These are phyloP conservation scores for Endotrypanum monterogeii DNA, from an alignment of 208 protist species.

Conservation along the genomic window DNA sequence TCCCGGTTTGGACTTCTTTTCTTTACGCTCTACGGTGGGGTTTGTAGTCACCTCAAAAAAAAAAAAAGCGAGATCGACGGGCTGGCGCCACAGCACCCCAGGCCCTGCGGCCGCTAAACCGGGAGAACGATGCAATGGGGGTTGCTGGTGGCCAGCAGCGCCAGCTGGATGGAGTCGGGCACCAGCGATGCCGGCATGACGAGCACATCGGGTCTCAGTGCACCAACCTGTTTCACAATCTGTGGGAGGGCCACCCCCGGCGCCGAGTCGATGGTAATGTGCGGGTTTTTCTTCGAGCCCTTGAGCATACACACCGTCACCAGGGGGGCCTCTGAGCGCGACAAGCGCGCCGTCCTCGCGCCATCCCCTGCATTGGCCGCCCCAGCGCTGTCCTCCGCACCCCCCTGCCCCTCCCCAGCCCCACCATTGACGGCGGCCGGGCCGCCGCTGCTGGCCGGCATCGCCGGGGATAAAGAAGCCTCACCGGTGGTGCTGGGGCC, in stretches of 20 bases:
- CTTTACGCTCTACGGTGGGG: no score
- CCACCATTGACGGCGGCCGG: background rate
- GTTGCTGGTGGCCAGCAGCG: slow-evolving; percentile 54
- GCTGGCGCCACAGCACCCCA: no score
- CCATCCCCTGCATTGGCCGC: background rate
- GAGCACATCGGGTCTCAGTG: slow-evolving; percentile 65
- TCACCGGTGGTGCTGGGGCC: background rate
- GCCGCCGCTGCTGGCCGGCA: background rate
- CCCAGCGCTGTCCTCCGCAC: background rate
- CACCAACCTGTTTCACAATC: slow-evolving; percentile 55
- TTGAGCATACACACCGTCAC: slow-evolving; percentile 60
- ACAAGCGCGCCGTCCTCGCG: background rate
- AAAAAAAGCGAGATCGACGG: no score
- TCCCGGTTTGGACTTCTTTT: no score
- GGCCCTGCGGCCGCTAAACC: background rate
- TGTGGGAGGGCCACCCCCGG: slow-evolving; percentile 48
- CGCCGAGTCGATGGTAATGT: slow-evolving; percentile 25
- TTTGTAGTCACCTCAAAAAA: no score
- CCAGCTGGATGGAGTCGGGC: slow-evolving; percentile 51
- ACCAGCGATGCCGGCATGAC: slow-evolving; percentile 45
- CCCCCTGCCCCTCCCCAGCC: background rate
- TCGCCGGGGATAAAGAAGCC: background rate
- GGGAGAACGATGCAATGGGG: slow-evolving; percentile 74
- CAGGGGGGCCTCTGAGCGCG: slow-evolving; percentile 9
- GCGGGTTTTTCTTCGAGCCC: slow-evolving; percentile 54